A percentile compares a stretch with the other conserved stretches of the same genome.
Evolutionary conservation across 2,329 filamentous ascomycete species (phyloP).

Genomic region (Neurospora sp.): DNA sequence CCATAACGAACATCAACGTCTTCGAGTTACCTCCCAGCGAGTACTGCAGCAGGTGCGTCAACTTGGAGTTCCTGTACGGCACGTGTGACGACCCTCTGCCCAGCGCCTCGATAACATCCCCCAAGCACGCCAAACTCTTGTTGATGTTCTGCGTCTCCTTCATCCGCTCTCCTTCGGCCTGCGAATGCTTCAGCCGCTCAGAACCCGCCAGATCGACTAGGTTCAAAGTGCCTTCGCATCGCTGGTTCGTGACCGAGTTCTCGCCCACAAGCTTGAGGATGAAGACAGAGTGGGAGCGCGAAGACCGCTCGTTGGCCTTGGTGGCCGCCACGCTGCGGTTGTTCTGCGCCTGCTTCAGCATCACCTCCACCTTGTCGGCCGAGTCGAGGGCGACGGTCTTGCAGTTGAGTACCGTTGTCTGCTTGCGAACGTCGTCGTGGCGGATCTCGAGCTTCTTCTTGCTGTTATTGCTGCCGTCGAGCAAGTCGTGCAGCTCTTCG

Average conservation of each 20-base stretch:
- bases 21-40: constrained; percentile 92
- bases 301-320: constrained; percentile 93
- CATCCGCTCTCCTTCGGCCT: constrained; percentile 75
- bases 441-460: constrained; percentile 83
- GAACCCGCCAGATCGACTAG: constrained; percentile 92
- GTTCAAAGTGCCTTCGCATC: constrained; percentile 87
- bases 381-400: constrained; percentile 69
- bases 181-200: constrained; percentile 79
- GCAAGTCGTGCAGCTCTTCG: constrained; percentile 85
- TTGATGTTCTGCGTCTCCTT: constrained; percentile 98
- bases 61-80: constrained; percentile 92
- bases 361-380: constrained; percentile 66
- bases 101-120: constrained; percentile 91
- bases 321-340: constrained; percentile 92
- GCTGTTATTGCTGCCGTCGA: constrained; percentile 70
- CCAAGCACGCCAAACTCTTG: constrained; percentile 80
- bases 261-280: constrained; percentile 69
- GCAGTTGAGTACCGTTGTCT: constrained; percentile 73
- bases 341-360: constrained; percentile 68
- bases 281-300: constrained; percentile 91
- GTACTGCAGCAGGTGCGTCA: constrained; percentile 91
- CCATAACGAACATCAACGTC: constrained; percentile 99
- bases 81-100: constrained; percentile 76
- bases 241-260: constrained; percentile 69
- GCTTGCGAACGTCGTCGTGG: constrained; percentile 72